These are phyloP conservation scores for Backusella mclennaniae DNA, from an alignment of 192 early-diverging fungal genomes.

Conservation along the genomic window DNA sequence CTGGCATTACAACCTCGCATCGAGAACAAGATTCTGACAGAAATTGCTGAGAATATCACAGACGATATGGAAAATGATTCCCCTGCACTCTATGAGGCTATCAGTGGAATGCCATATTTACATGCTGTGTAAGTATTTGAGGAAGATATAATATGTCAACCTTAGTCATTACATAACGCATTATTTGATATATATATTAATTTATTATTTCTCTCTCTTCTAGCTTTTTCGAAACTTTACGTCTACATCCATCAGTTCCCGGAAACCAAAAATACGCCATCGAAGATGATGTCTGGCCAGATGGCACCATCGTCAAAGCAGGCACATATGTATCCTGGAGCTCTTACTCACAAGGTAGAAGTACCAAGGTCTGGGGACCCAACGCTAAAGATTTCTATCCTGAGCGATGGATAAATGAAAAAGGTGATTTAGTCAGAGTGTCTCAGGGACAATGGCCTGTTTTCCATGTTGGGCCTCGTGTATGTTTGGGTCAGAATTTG, in stretches of 20 bases:
- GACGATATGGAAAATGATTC: conserved; percentile 29
- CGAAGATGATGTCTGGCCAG: conserved; percentile 58
- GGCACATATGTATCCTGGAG: conserved; percentile 52
- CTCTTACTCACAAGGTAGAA: conserved; percentile 53
- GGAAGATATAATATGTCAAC: background rate
- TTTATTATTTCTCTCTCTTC: background rate
- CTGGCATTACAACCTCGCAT: conserved; percentile 41
- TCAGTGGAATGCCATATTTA: conserved; percentile 31
- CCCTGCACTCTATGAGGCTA: conserved; percentile 25
- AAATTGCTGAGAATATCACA: conserved; percentile 27
- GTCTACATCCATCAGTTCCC: conserved; percentile 70
- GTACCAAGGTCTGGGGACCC: conserved; percentile 56
- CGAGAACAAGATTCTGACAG: conserved; percentile 41
- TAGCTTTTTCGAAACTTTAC: conserved; percentile 52
- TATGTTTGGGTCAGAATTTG: conserved; percentile 41
- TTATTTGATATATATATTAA: background rate
- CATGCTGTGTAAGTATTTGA: conserved; percentile 36
- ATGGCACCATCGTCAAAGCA: conserved; percentile 50
- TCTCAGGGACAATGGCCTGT: conserved; percentile 49
- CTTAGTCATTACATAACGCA: too few species aligned
- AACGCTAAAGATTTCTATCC: conserved; percentile 62
- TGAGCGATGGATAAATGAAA: conserved; percentile 60
- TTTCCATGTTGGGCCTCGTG: conserved; percentile 57
- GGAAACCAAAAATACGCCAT: conserved; percentile 53
- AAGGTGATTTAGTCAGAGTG: conserved; percentile 29